phyloP scores from a whole-genome alignment of 306 rosid species.

The Hippophae rhamnoides region DNA sequence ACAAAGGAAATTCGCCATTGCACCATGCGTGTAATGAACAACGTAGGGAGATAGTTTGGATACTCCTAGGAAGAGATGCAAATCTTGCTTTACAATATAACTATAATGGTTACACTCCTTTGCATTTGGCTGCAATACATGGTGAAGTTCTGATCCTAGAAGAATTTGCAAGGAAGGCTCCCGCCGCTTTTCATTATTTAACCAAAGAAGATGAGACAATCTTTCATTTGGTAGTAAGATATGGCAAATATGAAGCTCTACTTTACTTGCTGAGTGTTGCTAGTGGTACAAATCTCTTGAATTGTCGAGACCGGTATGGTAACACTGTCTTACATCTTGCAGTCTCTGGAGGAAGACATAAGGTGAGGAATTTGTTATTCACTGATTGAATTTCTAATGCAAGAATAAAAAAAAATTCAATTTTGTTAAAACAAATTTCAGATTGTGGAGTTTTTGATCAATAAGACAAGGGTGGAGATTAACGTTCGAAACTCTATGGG shows the following conservation, averaged over 20 bases:
- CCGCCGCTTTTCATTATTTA: constrained; percentile 32
- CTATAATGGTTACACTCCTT: constrained; percentile 50
- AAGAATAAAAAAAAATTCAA: background rate
- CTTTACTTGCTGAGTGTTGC: constrained; percentile 28
- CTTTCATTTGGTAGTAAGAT: constrained; percentile 51
- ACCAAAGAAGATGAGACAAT: constrained; percentile 54
- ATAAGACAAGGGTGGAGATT: constrained; percentile 34
- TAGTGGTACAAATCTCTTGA: constrained; percentile 32
- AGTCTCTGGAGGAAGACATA: constrained; percentile 32
- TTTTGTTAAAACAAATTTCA: background rate
- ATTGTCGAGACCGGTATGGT: constrained; percentile 44
- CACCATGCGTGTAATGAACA: constrained; percentile 46
- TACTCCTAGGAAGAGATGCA: constrained; percentile 32
- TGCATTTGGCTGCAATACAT: constrained; percentile 45
- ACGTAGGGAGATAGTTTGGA: constrained; percentile 40
- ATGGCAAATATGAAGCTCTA: constrained; percentile 42
- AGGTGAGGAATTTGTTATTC: constrained; percentile 31
- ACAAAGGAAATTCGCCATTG: constrained; percentile 38
- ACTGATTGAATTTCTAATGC: background rate
- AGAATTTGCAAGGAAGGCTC: constrained; percentile 29
- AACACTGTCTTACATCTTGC: constrained; percentile 57
- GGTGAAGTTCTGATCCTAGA: constrained; percentile 47
- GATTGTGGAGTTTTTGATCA: constrained; percentile 52
- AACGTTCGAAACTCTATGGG: constrained; percentile 42
- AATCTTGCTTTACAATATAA: constrained; percentile 34